Percentiles rank a stretch among this genome's conserved stretches.
Conservation (phyloP, 371 early-diverging fungal genomes). For the Parasitella parasitica region DNA sequence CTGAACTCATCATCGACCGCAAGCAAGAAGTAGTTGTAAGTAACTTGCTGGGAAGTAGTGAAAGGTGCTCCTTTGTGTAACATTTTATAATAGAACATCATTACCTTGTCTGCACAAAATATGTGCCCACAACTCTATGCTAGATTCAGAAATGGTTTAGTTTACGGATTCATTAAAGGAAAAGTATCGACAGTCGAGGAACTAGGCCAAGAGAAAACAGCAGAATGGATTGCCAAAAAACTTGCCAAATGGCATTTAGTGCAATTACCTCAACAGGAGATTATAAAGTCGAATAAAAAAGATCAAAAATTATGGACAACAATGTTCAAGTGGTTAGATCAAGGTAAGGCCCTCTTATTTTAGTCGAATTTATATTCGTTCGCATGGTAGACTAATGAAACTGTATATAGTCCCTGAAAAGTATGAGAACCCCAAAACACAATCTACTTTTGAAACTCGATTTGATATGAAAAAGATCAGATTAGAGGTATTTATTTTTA, state of each 20-base stretch:
- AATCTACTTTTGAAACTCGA: conserved; percentile 60
- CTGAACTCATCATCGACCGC: conserved; percentile 87
- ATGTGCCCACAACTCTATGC: conserved; percentile 86
- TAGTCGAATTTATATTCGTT: not conserved
- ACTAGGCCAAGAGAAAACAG: conserved; percentile 70
- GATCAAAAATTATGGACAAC: conserved; percentile 73
- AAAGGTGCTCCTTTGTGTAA: conserved; percentile 1
- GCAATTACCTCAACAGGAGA: conserved; percentile 16
- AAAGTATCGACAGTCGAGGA: conserved; percentile 65
- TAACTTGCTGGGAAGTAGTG: not conserved
- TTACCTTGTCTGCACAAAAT: conserved; percentile 67
- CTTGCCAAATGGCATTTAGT: conserved; percentile 85
- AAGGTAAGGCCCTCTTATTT: conserved; percentile 55
- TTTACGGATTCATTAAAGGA: conserved; percentile 90
- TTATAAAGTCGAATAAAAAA: conserved; percentile 2
- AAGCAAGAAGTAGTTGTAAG: conserved; percentile 85
- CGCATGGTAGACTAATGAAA: not conserved
- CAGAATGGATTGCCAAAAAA: conserved; percentile 75
- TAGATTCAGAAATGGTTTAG: conserved; percentile 84
- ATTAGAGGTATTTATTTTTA: conserved; percentile 39
- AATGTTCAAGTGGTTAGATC: conserved; percentile 78
- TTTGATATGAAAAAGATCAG: conserved; percentile 57
- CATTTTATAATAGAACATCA: conserved; percentile 66
- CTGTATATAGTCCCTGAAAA: conserved; percentile 57
- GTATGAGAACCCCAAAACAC: conserved; percentile 60